phyloP scores from a whole-genome alignment of 352 stramenopile species.

The Phytophthora citrophthora region DNA sequence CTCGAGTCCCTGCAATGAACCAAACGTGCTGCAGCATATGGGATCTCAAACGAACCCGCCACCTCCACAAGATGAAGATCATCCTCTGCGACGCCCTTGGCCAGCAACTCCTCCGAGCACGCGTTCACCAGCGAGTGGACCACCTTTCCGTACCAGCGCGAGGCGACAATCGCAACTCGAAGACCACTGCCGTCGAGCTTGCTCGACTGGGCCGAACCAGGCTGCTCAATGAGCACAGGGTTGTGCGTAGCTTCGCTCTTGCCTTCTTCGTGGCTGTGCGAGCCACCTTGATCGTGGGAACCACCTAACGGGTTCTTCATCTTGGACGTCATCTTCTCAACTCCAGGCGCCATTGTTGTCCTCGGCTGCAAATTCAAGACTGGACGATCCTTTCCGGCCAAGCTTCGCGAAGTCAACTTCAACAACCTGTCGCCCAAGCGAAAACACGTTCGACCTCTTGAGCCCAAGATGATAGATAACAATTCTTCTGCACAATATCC shows the following conservation, averaged over 20 bases:
- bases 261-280: slow-evolving; percentile 21
- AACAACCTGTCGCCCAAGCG: neutral
- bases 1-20: slow-evolving; percentile 70
- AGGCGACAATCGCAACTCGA: slow-evolving; percentile 62
- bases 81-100: slow-evolving; percentile 55
- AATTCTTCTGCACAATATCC: neutral
- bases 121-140: slow-evolving; percentile 52
- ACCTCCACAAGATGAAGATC: slow-evolving; percentile 77
- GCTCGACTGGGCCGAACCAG: slow-evolving; percentile 33
- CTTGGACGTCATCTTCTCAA: slow-evolving; percentile 19
- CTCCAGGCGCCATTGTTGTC: slow-evolving; percentile 23
- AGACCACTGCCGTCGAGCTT: slow-evolving; percentile 44
- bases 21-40: slow-evolving; percentile 88
- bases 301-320: slow-evolving; percentile 20
- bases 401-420: slow-evolving; percentile 1
- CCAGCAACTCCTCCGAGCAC: slow-evolving; percentile 62
- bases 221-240: slow-evolving; percentile 46
- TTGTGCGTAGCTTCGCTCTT: slow-evolving; percentile 21
- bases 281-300: slow-evolving; percentile 3
- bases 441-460: neutral
- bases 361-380: slow-evolving; percentile 13
- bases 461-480: neutral
- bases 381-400: neutral
- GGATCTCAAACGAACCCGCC: slow-evolving; percentile 95
- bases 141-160: slow-evolving; percentile 67